Evolutionary conservation across 2,329 filamentous ascomycete species (phyloP).

Genomic region (Pyrenochaeta sp.): DNA sequence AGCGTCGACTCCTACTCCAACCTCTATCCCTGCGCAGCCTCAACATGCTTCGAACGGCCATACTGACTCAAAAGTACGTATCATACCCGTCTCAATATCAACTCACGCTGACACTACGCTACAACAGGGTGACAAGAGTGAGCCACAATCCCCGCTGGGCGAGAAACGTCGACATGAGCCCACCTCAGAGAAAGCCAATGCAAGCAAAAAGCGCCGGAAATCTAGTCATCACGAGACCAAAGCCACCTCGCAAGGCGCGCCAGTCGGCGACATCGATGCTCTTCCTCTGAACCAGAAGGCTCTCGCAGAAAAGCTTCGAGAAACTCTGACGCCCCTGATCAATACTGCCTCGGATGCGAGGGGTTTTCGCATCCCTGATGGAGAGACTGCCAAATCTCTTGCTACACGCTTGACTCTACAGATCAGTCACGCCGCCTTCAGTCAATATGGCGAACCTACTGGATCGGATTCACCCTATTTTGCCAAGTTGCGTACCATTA

Average conservation of each 20-base stretch:
- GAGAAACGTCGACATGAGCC: conserved; percentile 50
- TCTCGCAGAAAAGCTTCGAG: conserved; percentile 74
- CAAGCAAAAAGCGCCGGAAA: conserved; percentile 48
- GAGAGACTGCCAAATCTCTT: conserved; percentile 68
- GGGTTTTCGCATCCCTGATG: conserved; percentile 69
- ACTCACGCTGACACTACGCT: conserved; percentile 13
- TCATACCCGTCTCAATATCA: too few species aligned
- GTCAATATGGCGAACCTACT: conserved; percentile 62
- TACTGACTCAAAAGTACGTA: conserved; percentile 34
- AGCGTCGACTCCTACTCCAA: conserved; percentile 21
- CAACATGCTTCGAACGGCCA: conserved; percentile 36
- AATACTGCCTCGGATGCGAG: conserved; percentile 72
- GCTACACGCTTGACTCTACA: conserved; percentile 77
- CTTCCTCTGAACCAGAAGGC: conserved; percentile 73
- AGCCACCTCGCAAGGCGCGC: conserved; percentile 13
- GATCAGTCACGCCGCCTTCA: conserved; percentile 75
- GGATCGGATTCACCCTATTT: conserved; percentile 60
- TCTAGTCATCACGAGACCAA: conserved; percentile 43
- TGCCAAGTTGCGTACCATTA: conserved; percentile 75
- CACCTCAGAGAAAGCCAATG: conserved; percentile 40
- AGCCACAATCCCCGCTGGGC: conserved; percentile 46
- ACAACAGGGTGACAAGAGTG: conserved; percentile 36
- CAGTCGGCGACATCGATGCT: conserved; percentile 29
- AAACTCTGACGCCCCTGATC: conserved; percentile 72
- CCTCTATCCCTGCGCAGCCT: conserved; percentile 10